Conservation (phyloP, 2,329 filamentous ascomycete genomes). For the Tolypocladium ovalisporum region DNA sequence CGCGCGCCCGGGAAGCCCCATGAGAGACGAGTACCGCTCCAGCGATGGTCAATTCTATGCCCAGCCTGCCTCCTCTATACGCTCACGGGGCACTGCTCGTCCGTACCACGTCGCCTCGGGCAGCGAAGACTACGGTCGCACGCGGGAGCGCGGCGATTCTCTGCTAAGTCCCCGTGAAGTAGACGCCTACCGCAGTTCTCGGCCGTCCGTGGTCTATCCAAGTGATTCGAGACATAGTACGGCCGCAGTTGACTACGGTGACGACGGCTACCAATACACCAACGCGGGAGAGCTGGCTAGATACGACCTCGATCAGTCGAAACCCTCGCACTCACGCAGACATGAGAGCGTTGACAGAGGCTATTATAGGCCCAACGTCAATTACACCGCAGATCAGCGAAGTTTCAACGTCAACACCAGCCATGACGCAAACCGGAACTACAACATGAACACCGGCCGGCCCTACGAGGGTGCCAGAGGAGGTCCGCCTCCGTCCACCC, state of each 20-base stretch:
- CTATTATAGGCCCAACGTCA: constrained; percentile 46
- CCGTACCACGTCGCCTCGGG: constrained; percentile 38
- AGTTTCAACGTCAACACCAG: constrained; percentile 35
- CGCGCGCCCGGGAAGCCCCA: constrained; percentile 31
- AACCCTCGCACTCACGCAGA: constrained; percentile 27
- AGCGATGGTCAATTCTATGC: constrained; percentile 42
- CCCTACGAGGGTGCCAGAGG: constrained; percentile 27
- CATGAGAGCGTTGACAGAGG: constrained; percentile 45
- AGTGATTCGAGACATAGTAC: constrained; percentile 31
- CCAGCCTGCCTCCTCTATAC: constrained; percentile 47
- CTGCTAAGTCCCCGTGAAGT: constrained; percentile 25
- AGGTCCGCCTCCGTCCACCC: constrained; percentile 56
- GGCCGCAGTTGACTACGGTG: constrained; percentile 39
- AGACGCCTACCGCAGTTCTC: constrained; percentile 36
- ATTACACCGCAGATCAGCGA: constrained; percentile 33
- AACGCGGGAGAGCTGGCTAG: constrained; percentile 50
- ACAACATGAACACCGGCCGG: constrained; percentile 22
- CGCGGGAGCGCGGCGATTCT: constrained; percentile 37
- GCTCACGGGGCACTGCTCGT: constrained; percentile 35
- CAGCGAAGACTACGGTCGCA: constrained; percentile 38
- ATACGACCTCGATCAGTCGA: constrained; percentile 48
- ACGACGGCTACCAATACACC: constrained; percentile 53
- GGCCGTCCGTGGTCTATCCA: constrained; percentile 34
- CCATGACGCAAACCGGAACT: constrained; percentile 31
- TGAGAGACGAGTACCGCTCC: constrained; percentile 38